Evolutionary conservation across 208 protist species (phyloP), one percentile per base, ranked within the genome.

Genomic region (Acanthamoeba castellanii): DNA sequence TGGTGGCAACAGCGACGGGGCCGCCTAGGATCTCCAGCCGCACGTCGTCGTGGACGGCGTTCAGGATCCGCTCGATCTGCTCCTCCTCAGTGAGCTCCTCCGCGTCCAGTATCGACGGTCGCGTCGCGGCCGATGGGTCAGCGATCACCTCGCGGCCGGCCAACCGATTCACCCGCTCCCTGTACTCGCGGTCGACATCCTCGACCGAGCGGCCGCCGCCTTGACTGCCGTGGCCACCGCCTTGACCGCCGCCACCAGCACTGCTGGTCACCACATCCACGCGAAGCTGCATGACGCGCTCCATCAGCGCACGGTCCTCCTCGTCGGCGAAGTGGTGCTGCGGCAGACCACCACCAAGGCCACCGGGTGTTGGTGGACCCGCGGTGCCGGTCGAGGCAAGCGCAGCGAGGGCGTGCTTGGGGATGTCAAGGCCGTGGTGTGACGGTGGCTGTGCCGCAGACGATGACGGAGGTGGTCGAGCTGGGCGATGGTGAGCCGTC

Each of bases 71-170:
- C 52, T 88, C 81, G 9, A 88, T 88, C 81, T 88, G 32, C 81
- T 88, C 81, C 47, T 88, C 81, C 47, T 88, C 81, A 11, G 81
- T 88, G 47, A 88, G 81, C 52, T 88, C 81, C 50, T 88, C 81
- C 4, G 37, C 42, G 30, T 88, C 81, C 14, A 85, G 18, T 2
- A 85, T 20, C 2, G 45, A 32, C 47, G 76, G 14, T 0, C 45
- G 20, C 34, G 32, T 6, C 47, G 22, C 52, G 52, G 52, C 27
- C 18, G 76, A 7, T 2, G 76, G 76, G 42, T 85, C 76, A 6
- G 32, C 42, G 0, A 85, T 32, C 22, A 85, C 76, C 45, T 85
- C 76, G 7, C 76, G 20, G 8, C 76, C 76, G 45, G 45, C 45
- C 45, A 88, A 37, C 22, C 52, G 45, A n/a, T 88, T 88, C 30